phyloP scores from a whole-genome alignment of 345 rosid genomes.

The Hirschfeldia incana region DNA sequence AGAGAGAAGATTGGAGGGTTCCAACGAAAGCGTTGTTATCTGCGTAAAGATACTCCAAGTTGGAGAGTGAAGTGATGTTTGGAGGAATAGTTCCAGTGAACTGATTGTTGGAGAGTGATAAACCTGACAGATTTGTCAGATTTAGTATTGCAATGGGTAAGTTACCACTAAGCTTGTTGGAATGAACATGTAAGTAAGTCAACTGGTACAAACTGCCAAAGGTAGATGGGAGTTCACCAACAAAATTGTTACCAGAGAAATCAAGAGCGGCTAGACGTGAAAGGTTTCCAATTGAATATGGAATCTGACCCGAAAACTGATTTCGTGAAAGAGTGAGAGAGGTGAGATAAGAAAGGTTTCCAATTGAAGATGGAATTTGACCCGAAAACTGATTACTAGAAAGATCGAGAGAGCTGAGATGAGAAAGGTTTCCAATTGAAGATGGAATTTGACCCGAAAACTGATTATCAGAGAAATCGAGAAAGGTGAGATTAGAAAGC shows the following conservation, averaged over 20 bases:
- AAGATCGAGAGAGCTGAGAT: not conserved
- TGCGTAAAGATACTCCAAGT: not conserved
- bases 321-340: not conserved
- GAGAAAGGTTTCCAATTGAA: not conserved
- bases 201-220: not conserved
- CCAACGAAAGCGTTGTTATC: not conserved
- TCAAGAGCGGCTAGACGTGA: not conserved
- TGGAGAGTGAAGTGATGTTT: not conserved
- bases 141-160: not conserved
- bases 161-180: not conserved
- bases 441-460: not conserved
- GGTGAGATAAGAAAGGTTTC: not conserved
- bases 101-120: not conserved
- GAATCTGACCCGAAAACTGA: not conserved
- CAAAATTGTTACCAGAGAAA: not conserved
- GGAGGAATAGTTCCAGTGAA: not conserved
- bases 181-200: rapidly evolving
- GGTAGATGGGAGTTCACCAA: not conserved
- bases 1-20: not conserved
- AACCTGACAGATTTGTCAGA: not conserved
- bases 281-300: not conserved
- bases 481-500: not conserved
- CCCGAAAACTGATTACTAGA: not conserved
- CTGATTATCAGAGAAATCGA: not conserved
- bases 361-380: not conserved